Base-by-base conservation (phyloP, 768 basidiomycete genomes). In the Phaeotremella fagi region DNA sequence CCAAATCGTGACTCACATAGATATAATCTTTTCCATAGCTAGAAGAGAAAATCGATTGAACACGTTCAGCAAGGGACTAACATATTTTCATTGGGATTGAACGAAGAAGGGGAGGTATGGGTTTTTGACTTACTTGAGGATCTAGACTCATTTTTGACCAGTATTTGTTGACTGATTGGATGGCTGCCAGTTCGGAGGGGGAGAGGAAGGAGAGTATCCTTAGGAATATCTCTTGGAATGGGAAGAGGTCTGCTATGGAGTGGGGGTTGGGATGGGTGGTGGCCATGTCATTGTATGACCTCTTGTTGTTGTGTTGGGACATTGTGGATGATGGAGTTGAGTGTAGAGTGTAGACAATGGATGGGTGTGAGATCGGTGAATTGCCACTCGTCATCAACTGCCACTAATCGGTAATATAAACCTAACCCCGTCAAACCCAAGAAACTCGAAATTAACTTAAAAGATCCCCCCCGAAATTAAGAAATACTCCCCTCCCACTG, bases 21-120 rank as follows among this genome's bases (percentile, higher is more conserved):
- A 56, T 74, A 74, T 23, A 72, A 49, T 31, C 63, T 48, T 54
- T 68, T 74, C 73, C 73, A 74, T 6, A 74, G 69, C 65, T 70
- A 52, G 27, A 44, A 12, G 23, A 22, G 14, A 26, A 33, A 45
- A 22, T n/a, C 18, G 27, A 41, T 3, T 22, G 20, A 53, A 55
- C 24, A 11, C 51, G 61, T 63, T 66, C 59, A 66, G 64, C 64
- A 48, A 18, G 20, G n/a, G n/a, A n/a, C n/a, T n/a, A n/a, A n/a
- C n/a, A n/a, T n/a, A n/a, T n/a, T n/a, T n/a, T n/a, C n/a, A n/a
- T n/a, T n/a, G n/a, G n/a, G n/a, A n/a, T n/a, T n/a, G n/a, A n/a
- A n/a, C n/a, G n/a, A n/a, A n/a, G n/a, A n/a, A n/a, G n/a, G n/a
- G n/a, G n/a, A n/a, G n/a, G n/a, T n/a, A n/a, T n/a, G n/a, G n/a